These are phyloP conservation scores for Verticillium nonalfalfae DNA, from an alignment of 2,329 filamentous ascomycete species.

Conservation along the genomic window DNA sequence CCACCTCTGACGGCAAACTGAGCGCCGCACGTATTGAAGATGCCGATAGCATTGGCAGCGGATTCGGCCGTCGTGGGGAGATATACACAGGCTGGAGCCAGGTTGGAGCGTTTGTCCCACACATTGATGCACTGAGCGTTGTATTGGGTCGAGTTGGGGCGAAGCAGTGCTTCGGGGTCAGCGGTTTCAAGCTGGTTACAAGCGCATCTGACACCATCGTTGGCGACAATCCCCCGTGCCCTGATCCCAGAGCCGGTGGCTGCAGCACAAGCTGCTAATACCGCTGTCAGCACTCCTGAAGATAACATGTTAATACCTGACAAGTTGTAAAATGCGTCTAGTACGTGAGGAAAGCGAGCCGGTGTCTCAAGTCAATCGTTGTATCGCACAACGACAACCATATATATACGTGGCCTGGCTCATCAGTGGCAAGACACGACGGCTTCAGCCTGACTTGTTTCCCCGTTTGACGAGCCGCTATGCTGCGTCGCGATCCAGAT, in stretches of 20 bases:
- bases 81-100: not conserved
- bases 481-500: not conserved
- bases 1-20: conserved; percentile 18
- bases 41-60: conserved; percentile 1
- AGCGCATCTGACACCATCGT: not conserved
- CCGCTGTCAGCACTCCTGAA: not conserved
- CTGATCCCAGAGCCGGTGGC: not conserved
- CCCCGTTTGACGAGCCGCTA: not conserved
- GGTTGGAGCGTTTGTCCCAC: conserved; percentile 5
- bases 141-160: conserved; percentile 4
- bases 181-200: conserved; percentile 2
- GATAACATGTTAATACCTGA: not conserved
- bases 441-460: not conserved
- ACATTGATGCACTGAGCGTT: conserved; percentile 4
- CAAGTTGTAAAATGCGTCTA: not conserved
- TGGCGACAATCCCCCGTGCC: not conserved
- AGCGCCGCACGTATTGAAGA: conserved; percentile 7
- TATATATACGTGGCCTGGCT: not conserved
- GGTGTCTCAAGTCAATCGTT: not conserved
- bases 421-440: not conserved
- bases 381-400: not conserved
- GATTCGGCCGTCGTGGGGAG: conserved; percentile 1
- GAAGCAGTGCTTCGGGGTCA: not conserved
- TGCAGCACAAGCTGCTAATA: not conserved
- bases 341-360: not conserved